Evolutionary conservation across 2,329 filamentous ascomycete species (phyloP), one percentile per base, ranked within the genome.

Genomic region (Pleomassaria siparia): DNA sequence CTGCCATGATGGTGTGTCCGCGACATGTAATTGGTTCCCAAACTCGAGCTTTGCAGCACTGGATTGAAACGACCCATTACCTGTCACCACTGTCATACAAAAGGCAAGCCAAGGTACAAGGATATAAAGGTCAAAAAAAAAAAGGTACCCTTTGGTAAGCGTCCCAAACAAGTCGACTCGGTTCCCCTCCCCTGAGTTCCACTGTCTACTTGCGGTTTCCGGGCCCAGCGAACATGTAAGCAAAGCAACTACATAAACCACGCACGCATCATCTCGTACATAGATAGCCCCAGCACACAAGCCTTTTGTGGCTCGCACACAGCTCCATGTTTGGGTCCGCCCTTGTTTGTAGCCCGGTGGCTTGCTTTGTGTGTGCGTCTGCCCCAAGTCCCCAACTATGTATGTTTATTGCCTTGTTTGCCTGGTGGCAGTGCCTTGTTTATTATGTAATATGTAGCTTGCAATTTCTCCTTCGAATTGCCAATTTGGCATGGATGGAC

Each of bases 391-490:
- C n/a, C n/a, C n/a, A n/a, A n/a, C n/a, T n/a, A n/a, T n/a, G n/a
- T n/a, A n/a, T n/a, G n/a, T n/a, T n/a, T n/a, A n/a, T n/a, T n/a
- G n/a, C n/a, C n/a, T n/a, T n/a, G n/a, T n/a, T n/a, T n/a, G n/a
- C n/a, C n/a, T n/a, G n/a, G n/a, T n/a, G n/a, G n/a, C n/a, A n/a
- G n/a, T n/a, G n/a, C n/a, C n/a, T n/a, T n/a, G n/a, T n/a, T n/a
- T n/a, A n/a, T n/a, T n/a, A n/a, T n/a, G n/a, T n/a, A n/a, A n/a
- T n/a, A n/a, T n/a, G 30, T 28, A 42, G 45, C 45, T 51, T 45
- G 49, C 45, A 51, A 51, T 51, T 46, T 48, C n/a, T 20, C 26
- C 15, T 26, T 40, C 13, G 36, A 51, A 51, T 51, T 51, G 45
- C 40, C 45, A 51, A 51, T 51, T 39, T 51, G 43, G 44, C 33